Base-by-base conservation (phyloP, 768 basidiomycete genomes). In the Hericium rajendrae region DNA sequence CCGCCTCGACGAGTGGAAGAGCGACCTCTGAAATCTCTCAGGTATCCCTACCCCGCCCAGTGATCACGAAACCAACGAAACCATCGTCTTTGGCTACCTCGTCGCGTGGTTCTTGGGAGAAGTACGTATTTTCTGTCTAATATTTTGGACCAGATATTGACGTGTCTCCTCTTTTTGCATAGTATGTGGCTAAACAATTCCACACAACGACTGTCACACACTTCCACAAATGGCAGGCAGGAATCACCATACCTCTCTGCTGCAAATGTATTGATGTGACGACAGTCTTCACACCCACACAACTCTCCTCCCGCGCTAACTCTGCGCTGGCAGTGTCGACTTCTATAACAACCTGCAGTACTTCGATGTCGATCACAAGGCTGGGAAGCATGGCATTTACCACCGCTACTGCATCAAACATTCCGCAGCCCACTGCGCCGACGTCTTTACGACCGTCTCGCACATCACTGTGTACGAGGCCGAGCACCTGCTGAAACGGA, bases 91-190 rank as follows among this genome's bases (percentile, higher is more conserved):
- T 73, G 95, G 95, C 12, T 99, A 99, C 71, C 84, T 99, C 61
- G 90, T 95, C 54, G 94, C 95, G 6, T 99, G 97, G 95, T 98
- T 99, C 78, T 79, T 99, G n/a, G 95, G 95, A 64, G 95, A 99
- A 77, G 93, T 92, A 58, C 61, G 86, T 73, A 24, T 46, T 15
- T 32, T 32, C 20, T 57, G 39, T 4, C 26, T 39, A 20, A 46
- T 37, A 24, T 24, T 48, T 49, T 18, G 32, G 28, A 16, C 58
- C 48, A 46, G 40, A 39, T 57, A 16, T 39, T 48, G 41, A 18
- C 48, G 28, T 53, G 10, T 32, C 57, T 66, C 53, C 54, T 58
- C 52, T 37, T 38, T 55, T 50, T 2, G 20, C 18, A 22, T 68
- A 93, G 90, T 94, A 91, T 66, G 85, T 91, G 43, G 67, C 88